These are phyloP conservation scores for Phaeosphaeria sp. DNA, from an alignment of 2,329 filamentous ascomycete genomes.

Conservation along the genomic window DNA sequence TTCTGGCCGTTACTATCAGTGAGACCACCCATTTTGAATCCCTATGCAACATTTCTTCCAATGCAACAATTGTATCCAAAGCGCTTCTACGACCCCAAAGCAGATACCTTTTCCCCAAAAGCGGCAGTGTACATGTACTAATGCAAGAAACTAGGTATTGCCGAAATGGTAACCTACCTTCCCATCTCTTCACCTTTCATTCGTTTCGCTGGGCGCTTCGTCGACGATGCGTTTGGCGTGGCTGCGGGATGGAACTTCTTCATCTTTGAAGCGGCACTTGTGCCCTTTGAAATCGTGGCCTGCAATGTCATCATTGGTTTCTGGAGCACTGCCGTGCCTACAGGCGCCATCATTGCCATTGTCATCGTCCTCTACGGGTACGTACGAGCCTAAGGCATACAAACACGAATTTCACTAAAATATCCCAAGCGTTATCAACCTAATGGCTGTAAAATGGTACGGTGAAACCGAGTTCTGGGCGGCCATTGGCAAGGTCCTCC, in stretches of 20 bases:
- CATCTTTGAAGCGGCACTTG: slow-evolving; percentile 70
- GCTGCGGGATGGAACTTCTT: slow-evolving; percentile 79
- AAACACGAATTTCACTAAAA: no score
- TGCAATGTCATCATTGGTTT: slow-evolving; percentile 51
- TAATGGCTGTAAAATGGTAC: slow-evolving; percentile 63
- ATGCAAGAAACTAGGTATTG: slow-evolving; percentile 55
- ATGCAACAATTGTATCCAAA: slow-evolving; percentile 25
- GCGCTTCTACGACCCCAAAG: slow-evolving; percentile 18
- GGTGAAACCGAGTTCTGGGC: slow-evolving; percentile 73
- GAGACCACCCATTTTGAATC: slow-evolving; percentile 27
- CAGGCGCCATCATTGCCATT: slow-evolving; percentile 67
- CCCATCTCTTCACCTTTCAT: slow-evolving; percentile 82
- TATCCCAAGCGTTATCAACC: slow-evolving; percentile 62
- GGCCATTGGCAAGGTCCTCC: slow-evolving; percentile 63
- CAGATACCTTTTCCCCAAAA: slow-evolving; percentile 8
- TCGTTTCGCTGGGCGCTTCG: slow-evolving; percentile 75
- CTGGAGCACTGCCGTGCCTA: slow-evolving; percentile 63
- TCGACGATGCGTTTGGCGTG: slow-evolving; percentile 77
- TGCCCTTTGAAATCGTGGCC: slow-evolving; percentile 70
- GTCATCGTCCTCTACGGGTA: slow-evolving; percentile 65
- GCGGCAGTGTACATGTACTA: slow-evolving; percentile 21
- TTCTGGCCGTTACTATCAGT: slow-evolving; percentile 51
- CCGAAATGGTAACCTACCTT: slow-evolving; percentile 78
- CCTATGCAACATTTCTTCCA: slow-evolving; percentile 28
- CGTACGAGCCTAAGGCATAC: no score